Conservation (phyloP, 169 alveolate species). For the Cryptosporidium parvum region DNA sequence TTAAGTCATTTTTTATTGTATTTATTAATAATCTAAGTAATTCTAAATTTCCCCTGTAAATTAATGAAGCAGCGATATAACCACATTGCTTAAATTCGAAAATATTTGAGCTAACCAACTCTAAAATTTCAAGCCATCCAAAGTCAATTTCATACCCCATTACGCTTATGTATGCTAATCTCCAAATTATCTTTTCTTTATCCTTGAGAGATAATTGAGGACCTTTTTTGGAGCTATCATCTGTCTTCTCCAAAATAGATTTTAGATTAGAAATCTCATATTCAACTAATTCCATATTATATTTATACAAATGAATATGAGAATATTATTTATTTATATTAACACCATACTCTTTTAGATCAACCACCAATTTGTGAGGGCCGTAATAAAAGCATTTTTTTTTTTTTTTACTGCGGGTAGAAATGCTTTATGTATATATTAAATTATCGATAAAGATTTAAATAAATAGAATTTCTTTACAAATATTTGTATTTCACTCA, state of each 20-base stretch:
- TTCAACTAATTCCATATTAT: conserved; percentile 26
- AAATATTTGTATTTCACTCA: background rate
- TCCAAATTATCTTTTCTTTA: conserved; percentile 55
- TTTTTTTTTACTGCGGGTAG: background rate
- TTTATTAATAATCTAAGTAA: conserved; percentile 56
- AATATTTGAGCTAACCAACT: conserved; percentile 31
- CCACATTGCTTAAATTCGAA: conserved; percentile 43
- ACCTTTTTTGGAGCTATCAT: conserved; percentile 9
- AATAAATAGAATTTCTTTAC: background rate
- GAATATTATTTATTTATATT: conserved; percentile 3
- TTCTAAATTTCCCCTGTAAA: conserved; percentile 16
- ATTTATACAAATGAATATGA: background rate
- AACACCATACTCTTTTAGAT: background rate
- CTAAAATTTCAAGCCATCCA: conserved; percentile 58
- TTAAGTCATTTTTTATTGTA: conserved; percentile 67
- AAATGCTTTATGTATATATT: background rate
- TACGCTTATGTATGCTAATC: conserved; percentile 16
- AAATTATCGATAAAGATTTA: too few relatives aligned
- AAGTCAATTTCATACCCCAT: conserved; percentile 56
- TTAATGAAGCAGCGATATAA: conserved; percentile 51
- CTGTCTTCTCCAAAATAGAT: background rate
- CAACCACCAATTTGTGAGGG: background rate
- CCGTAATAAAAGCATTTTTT: background rate
- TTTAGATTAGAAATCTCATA: conserved; percentile 32
- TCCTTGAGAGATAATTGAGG: conserved; percentile 31